These are phyloP conservation scores for Solanum tacnaense DNA, from an alignment of 257 asterid species.

Conservation along the genomic window DNA sequence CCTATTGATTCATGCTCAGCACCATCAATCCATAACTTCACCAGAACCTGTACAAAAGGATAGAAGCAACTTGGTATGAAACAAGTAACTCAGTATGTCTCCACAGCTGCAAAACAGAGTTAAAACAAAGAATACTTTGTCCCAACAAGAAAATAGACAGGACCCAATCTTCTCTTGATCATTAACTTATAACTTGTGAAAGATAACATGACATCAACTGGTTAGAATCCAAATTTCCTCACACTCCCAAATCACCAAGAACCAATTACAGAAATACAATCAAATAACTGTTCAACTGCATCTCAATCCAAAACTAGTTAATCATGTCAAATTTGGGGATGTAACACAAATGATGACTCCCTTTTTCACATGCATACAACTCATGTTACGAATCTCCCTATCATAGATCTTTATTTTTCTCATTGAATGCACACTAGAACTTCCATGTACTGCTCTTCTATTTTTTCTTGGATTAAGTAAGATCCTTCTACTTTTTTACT, in stretches of 20 bases:
- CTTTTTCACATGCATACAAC: not conserved
- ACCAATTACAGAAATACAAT: not conserved
- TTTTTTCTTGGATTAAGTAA: not conserved
- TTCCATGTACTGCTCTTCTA: not conserved
- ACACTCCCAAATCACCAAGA: not conserved
- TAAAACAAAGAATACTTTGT: not conserved
- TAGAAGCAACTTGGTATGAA: not conserved
- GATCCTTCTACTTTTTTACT: not conserved
- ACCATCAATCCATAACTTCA: constrained; percentile 2
- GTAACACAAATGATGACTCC: not conserved
- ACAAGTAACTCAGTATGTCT: not conserved
- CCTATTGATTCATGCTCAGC: not conserved
- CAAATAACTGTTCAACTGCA: not conserved
- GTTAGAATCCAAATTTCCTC: not conserved
- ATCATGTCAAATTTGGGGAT: not conserved
- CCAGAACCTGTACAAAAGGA: not conserved
- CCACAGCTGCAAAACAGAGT: not conserved
- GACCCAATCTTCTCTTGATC: not conserved
- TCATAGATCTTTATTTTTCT: not conserved
- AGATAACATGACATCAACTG: not conserved
- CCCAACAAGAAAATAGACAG: not conserved
- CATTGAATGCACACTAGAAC: not conserved
- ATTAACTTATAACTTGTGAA: not conserved
- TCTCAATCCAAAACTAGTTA: not conserved
- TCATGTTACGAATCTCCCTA: not conserved